Conservation (phyloP, 2,329 filamentous ascomycete species). For the Colletotrichum limetticola region DNA sequence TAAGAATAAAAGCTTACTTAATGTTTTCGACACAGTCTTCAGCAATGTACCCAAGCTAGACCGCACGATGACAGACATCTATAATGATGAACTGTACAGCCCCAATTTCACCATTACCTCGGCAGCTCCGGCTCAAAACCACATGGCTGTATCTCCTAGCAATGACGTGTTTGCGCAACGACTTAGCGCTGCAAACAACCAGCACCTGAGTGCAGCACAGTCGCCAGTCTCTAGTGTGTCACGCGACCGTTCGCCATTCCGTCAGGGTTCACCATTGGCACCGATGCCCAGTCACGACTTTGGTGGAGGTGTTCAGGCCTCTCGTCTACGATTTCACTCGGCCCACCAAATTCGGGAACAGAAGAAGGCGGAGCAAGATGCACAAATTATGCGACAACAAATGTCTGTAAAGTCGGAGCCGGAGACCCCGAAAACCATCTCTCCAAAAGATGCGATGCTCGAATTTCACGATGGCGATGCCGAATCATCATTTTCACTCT, state of each 20-base stretch:
- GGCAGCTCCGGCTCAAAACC: slow-evolving; percentile 57
- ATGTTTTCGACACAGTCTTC: slow-evolving; percentile 12
- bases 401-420: slow-evolving; percentile 53
- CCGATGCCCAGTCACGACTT: slow-evolving; percentile 58
- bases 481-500: slow-evolving; percentile 77
- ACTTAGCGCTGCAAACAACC: slow-evolving; percentile 81
- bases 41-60: slow-evolving; percentile 78
- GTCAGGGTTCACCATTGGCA: slow-evolving; percentile 73
- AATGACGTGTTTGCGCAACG: slow-evolving; percentile 78
- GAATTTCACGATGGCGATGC: slow-evolving; percentile 84
- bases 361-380: slow-evolving; percentile 69
- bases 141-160: slow-evolving; percentile 59
- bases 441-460: slow-evolving; percentile 89
- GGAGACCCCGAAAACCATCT: slow-evolving; percentile 83
- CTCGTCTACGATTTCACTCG: slow-evolving; percentile 54
- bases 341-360: slow-evolving; percentile 71
- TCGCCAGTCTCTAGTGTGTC: slow-evolving; percentile 59
- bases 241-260: slow-evolving; percentile 84
- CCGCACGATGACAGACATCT: slow-evolving; percentile 87
- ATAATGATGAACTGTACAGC: slow-evolving; percentile 86
- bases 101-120: slow-evolving; percentile 71
- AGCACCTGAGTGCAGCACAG: slow-evolving; percentile 70
- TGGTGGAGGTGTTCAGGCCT: slow-evolving; percentile 37
- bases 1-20: slow-evolving; percentile 50
- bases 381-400: slow-evolving; percentile 55